Evolutionary conservation across 352 stramenopile genomes (phyloP).

Genomic region (Blastocystis sp.): DNA sequence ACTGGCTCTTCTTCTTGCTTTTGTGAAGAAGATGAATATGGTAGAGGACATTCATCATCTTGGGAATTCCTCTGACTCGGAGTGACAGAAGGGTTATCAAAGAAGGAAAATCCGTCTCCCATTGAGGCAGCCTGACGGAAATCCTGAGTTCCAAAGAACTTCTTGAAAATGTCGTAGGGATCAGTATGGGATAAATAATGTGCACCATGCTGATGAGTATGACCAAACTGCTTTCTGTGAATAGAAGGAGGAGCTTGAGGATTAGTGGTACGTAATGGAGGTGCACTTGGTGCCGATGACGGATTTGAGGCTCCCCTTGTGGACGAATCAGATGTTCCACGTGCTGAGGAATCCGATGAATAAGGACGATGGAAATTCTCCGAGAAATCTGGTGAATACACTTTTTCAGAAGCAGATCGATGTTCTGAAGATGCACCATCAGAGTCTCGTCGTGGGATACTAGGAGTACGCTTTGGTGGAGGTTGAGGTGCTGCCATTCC

Average conservation of each 20-base stretch:
- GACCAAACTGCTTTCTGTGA: background rate
- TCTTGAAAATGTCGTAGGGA: constrained; percentile 84
- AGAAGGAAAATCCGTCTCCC: constrained; percentile 78
- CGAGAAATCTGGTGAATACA: background rate
- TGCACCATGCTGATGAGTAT: background rate
- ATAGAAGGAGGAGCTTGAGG: background rate
- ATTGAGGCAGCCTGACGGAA: constrained; percentile 43
- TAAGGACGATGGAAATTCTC: background rate
- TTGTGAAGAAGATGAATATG: background rate
- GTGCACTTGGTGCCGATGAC: too few species aligned
- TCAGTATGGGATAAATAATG: constrained; percentile 79
- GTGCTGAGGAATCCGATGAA: background rate
- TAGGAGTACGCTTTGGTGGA: background rate
- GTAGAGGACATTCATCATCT: background rate
- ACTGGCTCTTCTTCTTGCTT: constrained; percentile 21
- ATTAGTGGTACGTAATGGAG: background rate
- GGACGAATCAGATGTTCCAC: background rate
- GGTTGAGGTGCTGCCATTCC: background rate
- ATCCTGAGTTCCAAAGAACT: constrained; percentile 86
- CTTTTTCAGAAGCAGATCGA: background rate
- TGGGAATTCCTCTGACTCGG: background rate
- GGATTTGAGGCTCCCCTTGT: background rate
- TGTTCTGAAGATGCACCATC: background rate
- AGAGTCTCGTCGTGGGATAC: background rate
- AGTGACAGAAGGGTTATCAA: constrained; percentile 72